Evolutionary conservation across 1,139 yeast genomes (phyloP), one percentile per base, ranked within the genome.

Genomic region (Meyerozyma smithsonii): DNA sequence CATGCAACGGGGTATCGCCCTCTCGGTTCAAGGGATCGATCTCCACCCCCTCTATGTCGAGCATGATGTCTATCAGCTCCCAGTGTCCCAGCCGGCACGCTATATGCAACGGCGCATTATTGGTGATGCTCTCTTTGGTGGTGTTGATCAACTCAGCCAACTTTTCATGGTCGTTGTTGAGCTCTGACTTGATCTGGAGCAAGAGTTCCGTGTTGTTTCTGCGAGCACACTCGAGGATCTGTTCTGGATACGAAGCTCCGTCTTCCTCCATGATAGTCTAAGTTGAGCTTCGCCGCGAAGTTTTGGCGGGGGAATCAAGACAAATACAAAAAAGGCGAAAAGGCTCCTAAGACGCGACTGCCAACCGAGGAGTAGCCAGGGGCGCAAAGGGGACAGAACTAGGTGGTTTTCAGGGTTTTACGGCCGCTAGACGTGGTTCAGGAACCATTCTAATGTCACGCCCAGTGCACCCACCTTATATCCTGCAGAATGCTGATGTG

Each of bases 31-130:
- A 59, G 0, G 95, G 92, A 57, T 92, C 96, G 33, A 90, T 81
- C 52, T 89, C 96, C 18, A 90, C 90, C 2, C 95, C 97, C 46
- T 86, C 95, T 42, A 84, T 81, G 58, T 92, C 97, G 46, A 92
- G 71, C 21, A 92, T 67, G 36, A 73, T 66, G 56, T 92, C 97
- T 55, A 92, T 69, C 34, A 87, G 87, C 52, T 89, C 97, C 78
- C 84, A 86, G 43, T 88, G 78, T 3, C 97, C 97, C 49, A 79
- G 72, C 45, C 72, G 73, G 32, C 95, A 84, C 19, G 95, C 88
- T 38, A 92, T 62, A 62, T 92, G 97, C 38, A 92, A 69, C 3
- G 94, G 78, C 1, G 89, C 69, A 65, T 88, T 88, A n/a, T 89
- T 87, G 33, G 89, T 72, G 39, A 71, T 68, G 24, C 94, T 77